These are phyloP conservation scores for Suillus cothurnatus DNA, from an alignment of 768 basidiomycete genomes.

Conservation along the genomic window DNA sequence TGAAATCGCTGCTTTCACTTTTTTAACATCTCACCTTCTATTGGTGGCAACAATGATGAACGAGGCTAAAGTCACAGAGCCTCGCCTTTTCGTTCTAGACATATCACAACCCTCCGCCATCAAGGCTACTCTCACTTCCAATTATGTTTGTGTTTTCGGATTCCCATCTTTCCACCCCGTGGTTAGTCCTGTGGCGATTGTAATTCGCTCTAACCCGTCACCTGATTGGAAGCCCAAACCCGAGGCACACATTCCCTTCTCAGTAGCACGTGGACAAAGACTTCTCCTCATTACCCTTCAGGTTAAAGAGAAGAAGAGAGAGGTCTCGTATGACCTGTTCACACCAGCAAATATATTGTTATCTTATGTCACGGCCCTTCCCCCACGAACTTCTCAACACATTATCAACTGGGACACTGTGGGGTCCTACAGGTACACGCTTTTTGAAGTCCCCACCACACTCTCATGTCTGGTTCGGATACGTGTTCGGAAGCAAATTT, in stretches of 20 bases:
- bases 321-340: background rate
- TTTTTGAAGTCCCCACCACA: slow-evolving; percentile 39
- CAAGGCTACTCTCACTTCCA: background rate
- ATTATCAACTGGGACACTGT: slow-evolving; percentile 49
- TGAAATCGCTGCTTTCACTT: background rate
- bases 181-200: background rate
- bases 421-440: slow-evolving; percentile 53
- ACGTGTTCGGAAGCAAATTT: slow-evolving; percentile 52
- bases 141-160: background rate
- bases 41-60: background rate
- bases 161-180: background rate
- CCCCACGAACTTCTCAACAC: slow-evolving; percentile 6
- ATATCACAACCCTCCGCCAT: background rate
- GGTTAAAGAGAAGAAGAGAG: background rate
- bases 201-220: background rate
- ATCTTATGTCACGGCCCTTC: background rate
- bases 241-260: background rate
- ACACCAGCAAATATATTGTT: background rate
- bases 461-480: slow-evolving; percentile 57
- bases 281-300: background rate
- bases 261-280: background rate
- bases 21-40: background rate
- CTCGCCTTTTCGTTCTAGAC: background rate
- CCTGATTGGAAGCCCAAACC: background rate
- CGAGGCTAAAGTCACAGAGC: background rate